These are phyloP conservation scores for Cystoisospora suis DNA, from an alignment of 169 alveolate genomes.

Conservation along the genomic window DNA sequence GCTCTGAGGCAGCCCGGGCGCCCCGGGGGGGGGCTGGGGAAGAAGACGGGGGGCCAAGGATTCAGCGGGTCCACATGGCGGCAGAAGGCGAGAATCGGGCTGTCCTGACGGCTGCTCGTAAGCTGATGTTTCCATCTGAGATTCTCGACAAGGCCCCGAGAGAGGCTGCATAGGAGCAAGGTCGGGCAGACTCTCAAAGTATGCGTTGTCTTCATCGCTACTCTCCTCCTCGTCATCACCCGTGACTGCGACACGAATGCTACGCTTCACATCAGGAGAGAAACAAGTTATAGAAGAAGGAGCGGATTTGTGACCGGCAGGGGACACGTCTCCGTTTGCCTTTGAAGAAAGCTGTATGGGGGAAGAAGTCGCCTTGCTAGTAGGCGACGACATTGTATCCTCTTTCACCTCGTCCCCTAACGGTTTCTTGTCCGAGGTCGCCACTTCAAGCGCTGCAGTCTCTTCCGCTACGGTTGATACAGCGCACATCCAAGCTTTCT, in stretches of 20 bases:
- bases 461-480: too few species aligned
- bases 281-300: too few species aligned
- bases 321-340: too few species aligned
- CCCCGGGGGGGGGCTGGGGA: not conserved
- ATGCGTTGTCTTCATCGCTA: conserved; percentile 1
- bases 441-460: too few species aligned
- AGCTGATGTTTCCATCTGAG: not conserved
- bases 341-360: too few species aligned
- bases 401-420: too few species aligned
- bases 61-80: not conserved
- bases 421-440: too few species aligned
- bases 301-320: too few species aligned
- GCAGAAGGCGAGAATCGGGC: not conserved
- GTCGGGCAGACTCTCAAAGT: not conserved
- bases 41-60: not conserved
- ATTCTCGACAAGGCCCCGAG: not conserved
- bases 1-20: conserved; percentile 4
- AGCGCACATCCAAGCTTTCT: too few species aligned
- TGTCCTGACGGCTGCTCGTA: not conserved
- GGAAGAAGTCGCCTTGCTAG: too few species aligned
- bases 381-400: too few species aligned
- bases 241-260: not conserved
- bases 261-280: too few species aligned
- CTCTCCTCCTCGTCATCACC: not conserved
- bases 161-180: not conserved